A percentile compares a stretch with the other conserved stretches of the same genome.
phyloP scores from a whole-genome alignment of 345 rosid species.

The Carallia pectinifolia region DNA sequence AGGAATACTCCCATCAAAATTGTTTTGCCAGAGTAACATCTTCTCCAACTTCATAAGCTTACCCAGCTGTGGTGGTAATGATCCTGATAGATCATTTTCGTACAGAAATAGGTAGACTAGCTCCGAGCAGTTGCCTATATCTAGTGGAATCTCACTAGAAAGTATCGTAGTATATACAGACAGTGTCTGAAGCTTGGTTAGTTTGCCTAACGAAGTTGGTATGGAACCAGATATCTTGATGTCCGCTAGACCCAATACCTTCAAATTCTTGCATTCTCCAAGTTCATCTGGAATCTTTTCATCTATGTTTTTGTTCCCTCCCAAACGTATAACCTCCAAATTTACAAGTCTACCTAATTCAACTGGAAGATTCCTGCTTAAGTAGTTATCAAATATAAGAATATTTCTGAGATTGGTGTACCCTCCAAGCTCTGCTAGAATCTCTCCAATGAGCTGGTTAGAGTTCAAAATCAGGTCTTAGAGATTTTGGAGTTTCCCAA shows the following conservation, averaged over 20 bases:
- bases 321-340: slow-evolving; percentile 71
- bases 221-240: slow-evolving; percentile 67
- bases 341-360: slow-evolving; percentile 63
- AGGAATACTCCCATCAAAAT: slow-evolving; percentile 72
- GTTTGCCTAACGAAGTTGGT: slow-evolving; percentile 71
- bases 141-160: slow-evolving; percentile 78
- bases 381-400: slow-evolving; percentile 58
- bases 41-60: slow-evolving; percentile 67
- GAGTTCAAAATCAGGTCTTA: slow-evolving; percentile 64
- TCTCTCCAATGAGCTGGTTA: slow-evolving; percentile 71
- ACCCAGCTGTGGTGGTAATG: slow-evolving; percentile 70
- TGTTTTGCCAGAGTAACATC: slow-evolving; percentile 75
- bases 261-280: slow-evolving; percentile 69
- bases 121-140: slow-evolving; percentile 81
- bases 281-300: slow-evolving; percentile 74
- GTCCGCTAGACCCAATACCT: slow-evolving; percentile 76
- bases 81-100: slow-evolving; percentile 78
- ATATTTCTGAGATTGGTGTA: slow-evolving; percentile 49
- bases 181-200: slow-evolving; percentile 66
- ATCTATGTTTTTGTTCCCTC: slow-evolving; percentile 76
- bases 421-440: slow-evolving; percentile 56
- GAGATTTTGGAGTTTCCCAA: slow-evolving; percentile 54
- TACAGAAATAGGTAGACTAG: slow-evolving; percentile 75
- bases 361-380: slow-evolving; percentile 61
- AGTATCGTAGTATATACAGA: slow-evolving; percentile 73